These are phyloP conservation scores for Fraxinus dipetala DNA, from an alignment of 305 asterid species.

Conservation along the genomic window DNA sequence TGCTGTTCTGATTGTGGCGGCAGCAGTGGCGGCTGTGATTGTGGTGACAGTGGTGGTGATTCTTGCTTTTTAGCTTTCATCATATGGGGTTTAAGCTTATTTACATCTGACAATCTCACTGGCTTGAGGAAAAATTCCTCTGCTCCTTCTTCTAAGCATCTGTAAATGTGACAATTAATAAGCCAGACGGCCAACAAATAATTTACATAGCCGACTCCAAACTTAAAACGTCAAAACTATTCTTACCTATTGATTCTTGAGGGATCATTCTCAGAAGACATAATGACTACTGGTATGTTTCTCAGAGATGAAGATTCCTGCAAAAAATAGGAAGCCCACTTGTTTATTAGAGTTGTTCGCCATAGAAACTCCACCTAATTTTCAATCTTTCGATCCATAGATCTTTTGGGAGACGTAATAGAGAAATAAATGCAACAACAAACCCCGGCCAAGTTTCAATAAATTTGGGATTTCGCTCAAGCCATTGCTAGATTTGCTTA, in stretches of 20 bases:
- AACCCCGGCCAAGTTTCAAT: background rate
- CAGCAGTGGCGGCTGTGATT: constrained; percentile 12
- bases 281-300: constrained; percentile 84
- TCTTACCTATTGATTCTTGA: constrained; percentile 82
- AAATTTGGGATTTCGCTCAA: background rate
- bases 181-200: background rate
- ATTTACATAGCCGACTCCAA: background rate
- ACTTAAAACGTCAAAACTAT: background rate
- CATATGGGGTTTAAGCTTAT: constrained; percentile 76
- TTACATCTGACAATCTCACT: constrained; percentile 73
- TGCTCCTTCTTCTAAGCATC: constrained; percentile 92
- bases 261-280: constrained; percentile 94
- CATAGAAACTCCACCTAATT: background rate
- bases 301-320: constrained; percentile 81
- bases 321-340: constrained; percentile 17
- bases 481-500: background rate
- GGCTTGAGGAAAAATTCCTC: constrained; percentile 91
- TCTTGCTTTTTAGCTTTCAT: constrained; percentile 54
- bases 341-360: background rate
- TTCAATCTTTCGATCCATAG: background rate
- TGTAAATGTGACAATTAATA: constrained; percentile 19
- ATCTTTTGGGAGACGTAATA: background rate
- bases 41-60: constrained; percentile 7
- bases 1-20: constrained; percentile 11
- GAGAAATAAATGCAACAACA: background rate